A percentile compares a stretch with the other conserved stretches of the same genome.
Conservation (phyloP, 2,329 filamentous ascomycete species). For the Sclerotiophoma versabilis region DNA sequence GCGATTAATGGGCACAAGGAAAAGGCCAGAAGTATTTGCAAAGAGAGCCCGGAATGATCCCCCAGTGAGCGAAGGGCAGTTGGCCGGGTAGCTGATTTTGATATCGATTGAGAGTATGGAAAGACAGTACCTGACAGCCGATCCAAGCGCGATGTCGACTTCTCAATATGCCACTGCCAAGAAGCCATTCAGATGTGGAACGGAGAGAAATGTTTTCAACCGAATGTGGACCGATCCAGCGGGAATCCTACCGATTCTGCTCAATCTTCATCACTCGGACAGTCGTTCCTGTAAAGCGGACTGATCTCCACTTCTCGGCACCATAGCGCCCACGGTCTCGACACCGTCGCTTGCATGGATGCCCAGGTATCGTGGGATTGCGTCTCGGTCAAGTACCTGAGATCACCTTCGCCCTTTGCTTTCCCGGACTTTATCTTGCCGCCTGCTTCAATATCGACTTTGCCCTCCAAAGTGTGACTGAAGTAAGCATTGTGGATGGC, state of each 20-base stretch:
- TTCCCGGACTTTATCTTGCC: constrained; percentile 52
- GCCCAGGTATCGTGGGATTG: constrained; percentile 54
- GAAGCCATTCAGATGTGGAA: not conserved
- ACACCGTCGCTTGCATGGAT: constrained; percentile 41
- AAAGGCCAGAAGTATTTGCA: not conserved
- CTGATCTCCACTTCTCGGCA: constrained; percentile 50
- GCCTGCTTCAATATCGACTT: constrained; percentile 48
- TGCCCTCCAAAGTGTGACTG: constrained; percentile 49
- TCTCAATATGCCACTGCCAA: not conserved
- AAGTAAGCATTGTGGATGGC: constrained; percentile 44
- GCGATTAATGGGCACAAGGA: not conserved
- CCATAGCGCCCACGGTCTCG: constrained; percentile 55
- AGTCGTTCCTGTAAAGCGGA: constrained; percentile 52
- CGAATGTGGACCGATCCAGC: not conserved
- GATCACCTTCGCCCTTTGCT: constrained; percentile 50
- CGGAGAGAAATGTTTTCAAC: not conserved
- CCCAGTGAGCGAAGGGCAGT: no score
- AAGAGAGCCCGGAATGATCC: not conserved
- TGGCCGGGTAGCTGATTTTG: no score
- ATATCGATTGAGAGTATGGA: no score
- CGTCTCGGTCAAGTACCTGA: constrained; percentile 53
- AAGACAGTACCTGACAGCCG: not conserved
- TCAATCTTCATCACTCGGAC: constrained; percentile 41
- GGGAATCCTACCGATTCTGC: not conserved
- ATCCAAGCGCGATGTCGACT: not conserved